These are phyloP conservation scores for Neurospora sp. DNA, from an alignment of 495 filamentous ascomycete genomes.

Conservation along the genomic window DNA sequence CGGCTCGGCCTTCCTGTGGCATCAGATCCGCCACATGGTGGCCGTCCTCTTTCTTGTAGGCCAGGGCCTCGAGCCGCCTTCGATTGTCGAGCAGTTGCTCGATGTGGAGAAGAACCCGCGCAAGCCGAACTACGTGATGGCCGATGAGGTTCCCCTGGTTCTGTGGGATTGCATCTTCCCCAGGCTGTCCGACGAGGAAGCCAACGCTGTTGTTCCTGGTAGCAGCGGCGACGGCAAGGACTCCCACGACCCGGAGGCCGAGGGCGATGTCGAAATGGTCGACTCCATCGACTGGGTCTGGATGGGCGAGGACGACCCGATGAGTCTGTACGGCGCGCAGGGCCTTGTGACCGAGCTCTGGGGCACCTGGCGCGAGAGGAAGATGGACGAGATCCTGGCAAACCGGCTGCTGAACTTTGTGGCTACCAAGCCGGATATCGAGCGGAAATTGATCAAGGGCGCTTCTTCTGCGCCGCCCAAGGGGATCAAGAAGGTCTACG, in stretches of 20 bases:
- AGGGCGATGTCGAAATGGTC: slow-evolving; percentile 12
- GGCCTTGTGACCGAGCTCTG: slow-evolving; percentile 69
- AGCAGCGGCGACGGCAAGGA: slow-evolving; percentile 8
- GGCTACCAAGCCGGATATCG: slow-evolving; percentile 38
- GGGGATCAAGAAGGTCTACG: slow-evolving; percentile 52
- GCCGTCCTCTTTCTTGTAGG: slow-evolving; percentile 81
- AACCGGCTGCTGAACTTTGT: slow-evolving; percentile 55
- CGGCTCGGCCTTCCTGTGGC: slow-evolving; percentile 94
- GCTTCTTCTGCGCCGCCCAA: slow-evolving; percentile 16
- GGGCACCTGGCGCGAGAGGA: slow-evolving; percentile 68
- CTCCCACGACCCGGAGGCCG: slow-evolving; percentile 29
- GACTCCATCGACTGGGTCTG: slow-evolving; percentile 77
- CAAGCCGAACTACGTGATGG: slow-evolving; percentile 81
- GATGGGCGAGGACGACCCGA: slow-evolving; percentile 46
- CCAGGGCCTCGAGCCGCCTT: slow-evolving; percentile 72
- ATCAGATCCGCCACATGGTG: slow-evolving; percentile 91
- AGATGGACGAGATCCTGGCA: slow-evolving; percentile 81
- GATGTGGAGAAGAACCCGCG: slow-evolving; percentile 57
- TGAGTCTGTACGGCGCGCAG: slow-evolving; percentile 43
- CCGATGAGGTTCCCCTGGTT: slow-evolving; percentile 76
- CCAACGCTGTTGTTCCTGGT: background rate
- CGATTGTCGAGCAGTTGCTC: slow-evolving; percentile 59
- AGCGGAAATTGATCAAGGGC: slow-evolving; percentile 3
- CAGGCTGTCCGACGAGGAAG: slow-evolving; percentile 6
- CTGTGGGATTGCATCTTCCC: slow-evolving; percentile 95